Conservation (phyloP, 2,329 filamentous ascomycete genomes). For the Aspergillus pseudoviridinutans region DNA sequence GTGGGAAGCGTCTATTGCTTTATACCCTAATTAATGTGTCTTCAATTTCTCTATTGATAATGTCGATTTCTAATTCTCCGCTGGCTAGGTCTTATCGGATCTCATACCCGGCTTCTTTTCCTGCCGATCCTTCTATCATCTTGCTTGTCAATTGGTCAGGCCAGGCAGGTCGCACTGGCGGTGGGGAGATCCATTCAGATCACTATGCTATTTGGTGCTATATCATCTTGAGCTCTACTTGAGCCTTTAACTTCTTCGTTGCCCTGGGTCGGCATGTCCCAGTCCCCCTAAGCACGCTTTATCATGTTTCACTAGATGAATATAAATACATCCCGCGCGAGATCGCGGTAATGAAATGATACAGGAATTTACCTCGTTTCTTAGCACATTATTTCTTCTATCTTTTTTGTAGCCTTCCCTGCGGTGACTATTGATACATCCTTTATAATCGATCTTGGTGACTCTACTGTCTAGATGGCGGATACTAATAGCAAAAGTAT, state of each 20-base stretch:
- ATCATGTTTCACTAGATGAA: slow-evolving; percentile 13
- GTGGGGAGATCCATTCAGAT: neutral
- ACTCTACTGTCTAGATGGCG: no score
- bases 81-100: slow-evolving; percentile 10
- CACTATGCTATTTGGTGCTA: neutral
- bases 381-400: neutral
- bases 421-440: neutral
- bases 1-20: slow-evolving; percentile 31
- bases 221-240: neutral
- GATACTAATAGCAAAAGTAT: no score
- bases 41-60: slow-evolving; percentile 15
- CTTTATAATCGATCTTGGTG: neutral
- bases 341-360: slow-evolving; percentile 21
- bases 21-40: slow-evolving; percentile 29
- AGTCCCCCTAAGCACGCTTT: slow-evolving; percentile 2
- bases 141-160: neutral
- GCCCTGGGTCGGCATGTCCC: neutral
- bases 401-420: neutral
- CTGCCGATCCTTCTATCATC: neutral
- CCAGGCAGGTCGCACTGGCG: neutral
- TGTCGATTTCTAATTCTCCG: slow-evolving; percentile 14
- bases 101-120: slow-evolving; percentile 4
- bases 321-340: slow-evolving; percentile 24
- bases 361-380: neutral
- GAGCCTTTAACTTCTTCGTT: neutral